These are phyloP conservation scores for Pestalotiopsis fici DNA, from an alignment of 2,329 filamentous ascomycete genomes.

Conservation along the genomic window DNA sequence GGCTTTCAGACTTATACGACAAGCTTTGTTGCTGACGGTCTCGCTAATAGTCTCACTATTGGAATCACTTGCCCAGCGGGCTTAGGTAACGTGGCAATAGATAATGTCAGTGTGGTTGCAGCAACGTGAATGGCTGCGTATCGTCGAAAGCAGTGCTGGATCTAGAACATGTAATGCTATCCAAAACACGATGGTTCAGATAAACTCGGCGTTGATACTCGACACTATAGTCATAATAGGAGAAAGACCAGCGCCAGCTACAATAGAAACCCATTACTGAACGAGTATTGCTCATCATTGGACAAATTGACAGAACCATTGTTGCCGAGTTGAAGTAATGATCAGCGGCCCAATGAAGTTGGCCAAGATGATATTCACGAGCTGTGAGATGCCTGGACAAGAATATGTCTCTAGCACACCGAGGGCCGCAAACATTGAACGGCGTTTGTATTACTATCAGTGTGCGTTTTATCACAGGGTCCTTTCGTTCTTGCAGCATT, in stretches of 20 bases:
- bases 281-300: too few relatives aligned
- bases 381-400: neutral
- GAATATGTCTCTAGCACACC: neutral
- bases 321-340: neutral
- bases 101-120: neutral
- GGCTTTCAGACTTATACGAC: neutral
- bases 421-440: too few relatives aligned
- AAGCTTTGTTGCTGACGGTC: neutral
- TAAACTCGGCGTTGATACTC: too few relatives aligned
- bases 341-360: neutral
- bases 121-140: neutral
- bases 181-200: too few relatives aligned
- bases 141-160: too few relatives aligned
- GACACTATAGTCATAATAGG: too few relatives aligned
- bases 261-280: too few relatives aligned
- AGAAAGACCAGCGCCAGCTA: too few relatives aligned
- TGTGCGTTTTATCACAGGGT: neutral
- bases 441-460: too few relatives aligned
- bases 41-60: neutral
- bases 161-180: too few relatives aligned
- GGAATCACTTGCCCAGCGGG: neutral
- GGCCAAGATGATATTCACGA: neutral
- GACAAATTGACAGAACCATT: too few relatives aligned
- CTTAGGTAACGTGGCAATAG: neutral
- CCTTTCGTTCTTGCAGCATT: neutral